Conservation (phyloP, 495 filamentous ascomycete genomes). For the Xylaria castorea region DNA sequence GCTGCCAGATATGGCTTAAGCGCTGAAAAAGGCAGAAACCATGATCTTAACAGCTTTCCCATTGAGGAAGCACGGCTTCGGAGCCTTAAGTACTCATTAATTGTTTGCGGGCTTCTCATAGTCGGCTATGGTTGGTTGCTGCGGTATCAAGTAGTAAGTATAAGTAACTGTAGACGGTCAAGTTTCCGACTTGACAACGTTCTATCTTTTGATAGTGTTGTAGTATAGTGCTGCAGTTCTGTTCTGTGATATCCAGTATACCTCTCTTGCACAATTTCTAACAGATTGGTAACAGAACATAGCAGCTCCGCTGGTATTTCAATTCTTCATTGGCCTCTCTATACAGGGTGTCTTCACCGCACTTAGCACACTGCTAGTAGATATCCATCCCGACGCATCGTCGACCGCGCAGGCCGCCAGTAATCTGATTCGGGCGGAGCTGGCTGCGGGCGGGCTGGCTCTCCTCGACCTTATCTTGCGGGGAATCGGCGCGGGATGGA, state of each 20-base stretch:
- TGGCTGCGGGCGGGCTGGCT: slow-evolving; percentile 11
- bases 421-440: slow-evolving; percentile 18
- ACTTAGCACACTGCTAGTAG: background rate
- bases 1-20: background rate
- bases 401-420: slow-evolving; percentile 14
- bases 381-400: background rate
- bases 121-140: slow-evolving; percentile 1
- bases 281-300: background rate
- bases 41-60: background rate
- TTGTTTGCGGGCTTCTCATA: background rate
- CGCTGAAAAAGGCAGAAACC: background rate
- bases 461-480: background rate
- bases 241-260: too few species aligned
- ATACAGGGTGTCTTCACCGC: slow-evolving; percentile 3
- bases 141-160: background rate
- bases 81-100: background rate
- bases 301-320: slow-evolving; percentile 10
- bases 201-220: too few species aligned
- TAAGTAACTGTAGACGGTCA: background rate
- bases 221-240: too few species aligned
- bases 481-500: slow-evolving; percentile 5
- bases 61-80: slow-evolving; percentile 3
- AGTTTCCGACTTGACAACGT: too few species aligned
- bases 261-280: background rate
- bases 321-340: slow-evolving; percentile 13